Evolutionary conservation across 148 eudicot genomes (phyloP).

Genomic region (Drosera capensis): DNA sequence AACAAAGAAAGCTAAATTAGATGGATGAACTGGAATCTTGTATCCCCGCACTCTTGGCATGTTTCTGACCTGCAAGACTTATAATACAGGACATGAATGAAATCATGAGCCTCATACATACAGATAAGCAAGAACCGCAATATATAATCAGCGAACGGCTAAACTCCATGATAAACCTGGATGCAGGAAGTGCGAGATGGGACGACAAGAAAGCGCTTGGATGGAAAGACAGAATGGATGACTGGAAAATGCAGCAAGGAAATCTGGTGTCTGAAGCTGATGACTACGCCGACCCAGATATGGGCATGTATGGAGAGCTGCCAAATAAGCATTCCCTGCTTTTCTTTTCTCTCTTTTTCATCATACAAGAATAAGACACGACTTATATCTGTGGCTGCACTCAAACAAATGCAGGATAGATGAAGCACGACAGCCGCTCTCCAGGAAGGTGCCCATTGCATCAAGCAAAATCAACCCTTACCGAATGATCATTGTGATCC

Average conservation of each 20-base stretch:
- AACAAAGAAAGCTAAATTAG: too few relatives aligned
- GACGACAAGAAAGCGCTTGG: conserved; percentile 75
- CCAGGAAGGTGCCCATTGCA: conserved; percentile 95
- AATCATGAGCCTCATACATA: too few relatives aligned
- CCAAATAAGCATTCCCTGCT: not conserved
- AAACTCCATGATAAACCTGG: too few relatives aligned
- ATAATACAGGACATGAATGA: too few relatives aligned
- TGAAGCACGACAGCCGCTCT: conserved; percentile 94
- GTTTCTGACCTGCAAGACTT: too few relatives aligned
- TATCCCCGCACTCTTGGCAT: not conserved
- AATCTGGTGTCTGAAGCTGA: conserved; percentile 57
- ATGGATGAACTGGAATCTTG: not conserved
- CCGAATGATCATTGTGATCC: conserved; percentile 78
- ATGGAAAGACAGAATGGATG: conserved; percentile 82
- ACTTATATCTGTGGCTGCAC: conserved; percentile 6
- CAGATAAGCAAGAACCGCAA: too few relatives aligned
- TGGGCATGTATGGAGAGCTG: conserved; percentile 42
- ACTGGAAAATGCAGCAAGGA: conserved; percentile 91
- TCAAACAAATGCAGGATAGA: conserved; percentile 42
- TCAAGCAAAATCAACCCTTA: conserved; percentile 95
- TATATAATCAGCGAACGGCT: too few relatives aligned
- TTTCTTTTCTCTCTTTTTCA: too few relatives aligned
- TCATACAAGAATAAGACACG: not conserved
- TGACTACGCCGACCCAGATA: conserved; percentile 57
- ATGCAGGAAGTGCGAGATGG: conserved; percentile 75